phyloP scores from a whole-genome alignment of 345 rosid genomes.

The Eucalyptus sideroxylon region DNA sequence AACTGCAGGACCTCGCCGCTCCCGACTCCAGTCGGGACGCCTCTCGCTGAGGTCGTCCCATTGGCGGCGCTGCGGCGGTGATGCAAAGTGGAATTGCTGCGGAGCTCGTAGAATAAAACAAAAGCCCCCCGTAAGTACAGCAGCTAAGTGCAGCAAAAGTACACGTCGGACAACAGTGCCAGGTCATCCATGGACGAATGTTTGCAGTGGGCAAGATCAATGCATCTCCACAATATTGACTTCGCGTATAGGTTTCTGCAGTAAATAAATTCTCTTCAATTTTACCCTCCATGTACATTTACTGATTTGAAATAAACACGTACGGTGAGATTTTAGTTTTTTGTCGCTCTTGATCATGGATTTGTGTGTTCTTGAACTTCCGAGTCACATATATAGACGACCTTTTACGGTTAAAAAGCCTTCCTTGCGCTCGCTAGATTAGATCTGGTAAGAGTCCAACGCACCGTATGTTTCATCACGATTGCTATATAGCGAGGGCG shows the following conservation, averaged over 20 bases:
- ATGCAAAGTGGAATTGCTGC: neutral
- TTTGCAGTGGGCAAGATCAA: neutral
- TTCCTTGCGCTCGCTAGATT: neutral
- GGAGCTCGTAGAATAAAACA: neutral
- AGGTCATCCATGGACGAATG: neutral
- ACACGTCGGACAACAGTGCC: neutral
- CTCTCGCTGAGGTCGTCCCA: neutral
- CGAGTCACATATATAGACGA: neutral
- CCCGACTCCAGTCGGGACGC: neutral
- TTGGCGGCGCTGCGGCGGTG: neutral
- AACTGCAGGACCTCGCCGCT: conserved; percentile 4
- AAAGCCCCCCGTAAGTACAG: neutral
- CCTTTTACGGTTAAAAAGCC: neutral
- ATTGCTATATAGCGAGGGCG: neutral
- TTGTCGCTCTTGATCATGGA: neutral
- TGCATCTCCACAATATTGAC: neutral
- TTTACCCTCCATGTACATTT: neutral
- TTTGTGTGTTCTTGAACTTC: neutral
- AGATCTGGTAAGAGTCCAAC: neutral
- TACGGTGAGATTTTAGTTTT: neutral
- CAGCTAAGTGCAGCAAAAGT: neutral
- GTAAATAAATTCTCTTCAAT: neutral
- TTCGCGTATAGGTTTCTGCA: neutral
- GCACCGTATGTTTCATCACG: neutral
- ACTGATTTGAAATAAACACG: neutral